Conservation (phyloP, 176 grass and related monocot species). For the Phyllostachys edulis region DNA sequence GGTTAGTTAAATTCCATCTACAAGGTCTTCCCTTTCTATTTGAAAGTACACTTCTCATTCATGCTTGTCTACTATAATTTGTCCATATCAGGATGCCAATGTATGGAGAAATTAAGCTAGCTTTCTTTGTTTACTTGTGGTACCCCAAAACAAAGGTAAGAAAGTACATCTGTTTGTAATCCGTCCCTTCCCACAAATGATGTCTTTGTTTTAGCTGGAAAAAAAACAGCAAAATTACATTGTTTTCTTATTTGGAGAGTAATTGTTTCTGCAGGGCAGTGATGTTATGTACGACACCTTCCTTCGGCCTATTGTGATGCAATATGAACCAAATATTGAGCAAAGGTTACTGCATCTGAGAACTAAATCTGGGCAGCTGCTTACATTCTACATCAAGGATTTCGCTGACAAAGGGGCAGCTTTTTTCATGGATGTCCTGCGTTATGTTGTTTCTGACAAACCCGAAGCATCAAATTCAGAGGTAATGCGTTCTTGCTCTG, state of each 20-base stretch:
- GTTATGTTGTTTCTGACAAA: slow-evolving; percentile 45
- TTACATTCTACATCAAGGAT: slow-evolving; percentile 65
- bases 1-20: slow-evolving; percentile 35
- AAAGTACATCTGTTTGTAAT: not conserved
- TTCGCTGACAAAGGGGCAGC: slow-evolving; percentile 62
- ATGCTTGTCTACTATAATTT: not conserved
- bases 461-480: slow-evolving; percentile 25
- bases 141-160: slow-evolving; percentile 72
- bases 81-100: slow-evolving; percentile 56
- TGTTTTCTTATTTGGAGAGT: not conserved
- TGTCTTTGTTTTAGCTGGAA: not conserved
- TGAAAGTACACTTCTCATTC: not conserved
- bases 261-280: slow-evolving; percentile 53
- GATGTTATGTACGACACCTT: slow-evolving; percentile 72
- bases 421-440: slow-evolving; percentile 57
- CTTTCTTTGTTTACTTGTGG: slow-evolving; percentile 80
- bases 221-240: not conserved
- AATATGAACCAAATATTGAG: slow-evolving; percentile 73
- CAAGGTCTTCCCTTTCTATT: not conserved
- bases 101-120: slow-evolving; percentile 75
- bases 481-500: not conserved
- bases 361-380: slow-evolving; percentile 55
- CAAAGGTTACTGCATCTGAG: slow-evolving; percentile 53
- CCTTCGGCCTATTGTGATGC: slow-evolving; percentile 66
- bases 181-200: not conserved